phyloP scores from a whole-genome alignment of 805 yeast species.

The Cyberlindnera saturnus region DNA sequence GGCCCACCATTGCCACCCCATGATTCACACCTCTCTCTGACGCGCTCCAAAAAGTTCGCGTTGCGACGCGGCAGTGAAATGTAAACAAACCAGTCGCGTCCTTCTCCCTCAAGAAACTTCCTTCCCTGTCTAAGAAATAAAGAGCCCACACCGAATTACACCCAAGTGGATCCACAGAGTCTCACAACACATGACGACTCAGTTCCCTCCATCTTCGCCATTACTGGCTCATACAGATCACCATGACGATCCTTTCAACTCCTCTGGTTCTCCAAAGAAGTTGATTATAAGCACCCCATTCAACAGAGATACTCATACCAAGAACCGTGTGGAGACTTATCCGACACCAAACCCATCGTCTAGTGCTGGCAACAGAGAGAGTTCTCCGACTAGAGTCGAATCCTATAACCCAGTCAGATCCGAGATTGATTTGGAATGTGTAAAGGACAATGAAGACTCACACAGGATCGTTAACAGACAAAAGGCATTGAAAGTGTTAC shows the following conservation, averaged over 20 bases:
- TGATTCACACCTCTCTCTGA: too few species aligned
- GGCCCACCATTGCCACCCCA: too few species aligned
- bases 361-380: conserved; percentile 31
- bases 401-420: conserved; percentile 2
- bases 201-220: conserved; percentile 36
- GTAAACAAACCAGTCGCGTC: conserved; percentile 2
- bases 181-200: conserved; percentile 7
- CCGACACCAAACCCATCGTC: conserved; percentile 76
- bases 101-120: neutral
- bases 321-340: conserved; percentile 28
- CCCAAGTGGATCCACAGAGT: neutral
- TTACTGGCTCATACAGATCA: conserved; percentile 19
- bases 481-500: conserved; percentile 13
- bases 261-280: conserved; percentile 8
- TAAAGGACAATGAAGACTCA: conserved; percentile 2
- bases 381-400: conserved; percentile 27
- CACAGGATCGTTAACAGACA: neutral
- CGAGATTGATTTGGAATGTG: neutral
- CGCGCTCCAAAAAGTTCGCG: neutral
- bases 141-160: neutral
- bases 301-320: conserved; percentile 12
- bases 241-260: conserved; percentile 14
- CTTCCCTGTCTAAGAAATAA: neutral
- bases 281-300: conserved; percentile 20
- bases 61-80: neutral